These are phyloP conservation scores for Lanmaoa rubissima DNA, from an alignment of 768 basidiomycete genomes.

Conservation along the genomic window DNA sequence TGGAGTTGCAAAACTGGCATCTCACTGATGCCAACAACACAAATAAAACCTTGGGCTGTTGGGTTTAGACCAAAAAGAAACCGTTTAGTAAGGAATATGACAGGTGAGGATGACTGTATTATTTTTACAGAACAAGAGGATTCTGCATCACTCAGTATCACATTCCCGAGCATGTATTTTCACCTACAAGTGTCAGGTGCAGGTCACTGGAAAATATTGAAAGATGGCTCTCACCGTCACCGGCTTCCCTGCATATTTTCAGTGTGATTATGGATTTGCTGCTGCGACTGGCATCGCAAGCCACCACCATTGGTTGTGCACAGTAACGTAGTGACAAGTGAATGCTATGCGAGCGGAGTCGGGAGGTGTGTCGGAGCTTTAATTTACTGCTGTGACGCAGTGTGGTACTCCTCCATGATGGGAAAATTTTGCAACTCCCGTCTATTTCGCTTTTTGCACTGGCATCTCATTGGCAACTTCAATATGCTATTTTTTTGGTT, in stretches of 20 bases:
- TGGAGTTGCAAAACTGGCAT: too few species aligned
- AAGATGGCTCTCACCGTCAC: neutral
- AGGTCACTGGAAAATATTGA: too few species aligned
- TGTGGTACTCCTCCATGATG: too few species aligned
- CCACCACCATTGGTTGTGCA: too few species aligned
- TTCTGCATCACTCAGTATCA: neutral
- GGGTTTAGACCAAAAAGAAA: too few species aligned
- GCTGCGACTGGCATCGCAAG: neutral
- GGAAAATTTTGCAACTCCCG: too few species aligned
- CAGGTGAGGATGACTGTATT: neutral
- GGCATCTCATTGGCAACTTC: neutral
- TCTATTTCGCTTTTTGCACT: neutral
- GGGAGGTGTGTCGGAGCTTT: too few species aligned
- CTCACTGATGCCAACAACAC: neutral
- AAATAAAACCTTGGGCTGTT: too few species aligned
- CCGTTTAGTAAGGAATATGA: neutral
- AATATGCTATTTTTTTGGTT: neutral
- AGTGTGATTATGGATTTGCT: neutral
- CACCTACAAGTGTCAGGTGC: neutral
- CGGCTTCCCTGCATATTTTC: neutral
- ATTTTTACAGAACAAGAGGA: too few species aligned
- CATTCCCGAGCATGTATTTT: neutral
- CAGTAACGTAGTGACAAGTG: too few species aligned
- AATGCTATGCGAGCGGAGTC: too few species aligned
- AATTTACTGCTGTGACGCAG: too few species aligned